Percentiles rank a stretch among this genome's conserved stretches.
Evolutionary conservation across 805 yeast genomes (phyloP).

Genomic region (Candida namnaoensis): DNA sequence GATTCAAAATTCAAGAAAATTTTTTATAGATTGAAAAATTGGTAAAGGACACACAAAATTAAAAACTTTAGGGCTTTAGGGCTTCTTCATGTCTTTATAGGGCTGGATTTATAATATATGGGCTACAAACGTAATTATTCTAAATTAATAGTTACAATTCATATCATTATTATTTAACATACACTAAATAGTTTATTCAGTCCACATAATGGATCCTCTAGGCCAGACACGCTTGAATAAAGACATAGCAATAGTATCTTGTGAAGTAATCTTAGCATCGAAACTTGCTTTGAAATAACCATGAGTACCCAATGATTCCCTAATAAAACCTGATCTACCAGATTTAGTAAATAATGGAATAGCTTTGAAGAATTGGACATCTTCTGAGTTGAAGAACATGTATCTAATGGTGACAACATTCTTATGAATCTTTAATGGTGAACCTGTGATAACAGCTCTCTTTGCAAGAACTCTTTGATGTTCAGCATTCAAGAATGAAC

Average conservation of each 20-base stretch:
- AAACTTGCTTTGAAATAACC: constrained; percentile 96
- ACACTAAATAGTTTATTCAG: constrained; percentile 5
- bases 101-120: no score
- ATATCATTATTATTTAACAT: no score
- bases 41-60: not conserved
- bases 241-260: constrained; percentile 91
- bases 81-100: no score
- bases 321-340: constrained; percentile 92
- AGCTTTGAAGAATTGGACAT: constrained; percentile 81
- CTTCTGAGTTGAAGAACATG: constrained; percentile 93
- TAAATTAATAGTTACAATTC: no score
- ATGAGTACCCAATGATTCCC: constrained; percentile 94
- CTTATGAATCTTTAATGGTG: constrained; percentile 92
- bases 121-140: no score
- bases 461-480: constrained; percentile 79
- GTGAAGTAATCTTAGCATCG: constrained; percentile 83
- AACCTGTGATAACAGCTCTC: constrained; percentile 86
- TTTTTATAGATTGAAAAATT: not conserved
- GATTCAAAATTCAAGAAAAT: not conserved
- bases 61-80: no score
- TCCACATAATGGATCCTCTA: constrained; percentile 28
- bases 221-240: constrained; percentile 96
- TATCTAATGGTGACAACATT: constrained; percentile 85
- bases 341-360: constrained; percentile 88
- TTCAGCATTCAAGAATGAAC: constrained; percentile 82